Evolutionary conservation across 805 yeast species (phyloP), one percentile per base, ranked within the genome.

Genomic region (Nakazawaea wyomingensis): DNA sequence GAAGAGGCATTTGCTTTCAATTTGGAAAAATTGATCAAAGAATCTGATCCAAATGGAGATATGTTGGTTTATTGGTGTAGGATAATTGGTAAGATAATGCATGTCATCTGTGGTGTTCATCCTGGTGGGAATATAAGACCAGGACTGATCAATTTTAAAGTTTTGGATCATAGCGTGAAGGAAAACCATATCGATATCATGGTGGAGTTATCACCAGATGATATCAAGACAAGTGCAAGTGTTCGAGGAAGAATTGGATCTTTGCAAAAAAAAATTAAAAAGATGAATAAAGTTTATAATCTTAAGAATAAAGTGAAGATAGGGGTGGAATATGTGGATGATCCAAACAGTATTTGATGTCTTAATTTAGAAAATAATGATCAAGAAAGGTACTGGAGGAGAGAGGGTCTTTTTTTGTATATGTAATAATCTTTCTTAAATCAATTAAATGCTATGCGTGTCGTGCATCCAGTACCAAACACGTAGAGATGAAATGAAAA

Each of bases 61-160:
- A 63, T 71, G 40, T 63, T 75, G 24, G 67, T 78, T 19, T 82
- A 85, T 76, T 83, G 90, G 90, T 82, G 87, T 2, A 71, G 77
- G 54, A 81, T 78, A 53, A 68, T 80, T 49, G 91, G 91, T 21
- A 75, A 80, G 41, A 71, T 83, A 50, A 81, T 83, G 86, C 82
- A 78, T 57, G 83, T 83, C 36, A 76, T 83, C 35, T 84, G 90
- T 58, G 88, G 88, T 57, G 82, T 84, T 42, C 85, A 80, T 57
- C 91, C 91, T 5, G 89, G 89, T 45, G 91, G 90, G 17, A 80
- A 79, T 54, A 80, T 83, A 22, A 70, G 85, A 51, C 83, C 78
- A 26, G 78, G 78, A 20, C 71, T 73, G 13, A 72, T 71, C 55
- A 66, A 65, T 46, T 77, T 71, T 61, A 68, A 66, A 54, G 65